These are phyloP conservation scores for Hemileia vastatrix DNA, from an alignment of 1,284 basidiomycete genomes.

Conservation along the genomic window DNA sequence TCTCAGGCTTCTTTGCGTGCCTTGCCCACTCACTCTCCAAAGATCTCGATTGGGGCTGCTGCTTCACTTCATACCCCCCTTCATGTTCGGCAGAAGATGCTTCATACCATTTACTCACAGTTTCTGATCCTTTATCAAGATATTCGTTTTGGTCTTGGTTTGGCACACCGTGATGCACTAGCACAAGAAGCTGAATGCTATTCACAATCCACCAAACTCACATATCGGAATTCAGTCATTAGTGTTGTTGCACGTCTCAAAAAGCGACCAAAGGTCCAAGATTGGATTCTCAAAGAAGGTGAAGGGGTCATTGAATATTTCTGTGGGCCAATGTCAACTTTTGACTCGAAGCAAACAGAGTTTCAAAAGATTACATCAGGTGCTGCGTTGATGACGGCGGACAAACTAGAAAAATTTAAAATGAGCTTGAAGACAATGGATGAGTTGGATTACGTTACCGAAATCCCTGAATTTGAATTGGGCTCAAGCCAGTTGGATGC, in stretches of 20 bases:
- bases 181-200: conserved; percentile 68
- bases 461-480: conserved; percentile 55
- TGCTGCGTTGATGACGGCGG: conserved; percentile 51
- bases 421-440: conserved; percentile 55
- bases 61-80: conserved; percentile 55
- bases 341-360: neutral
- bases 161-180: conserved; percentile 64
- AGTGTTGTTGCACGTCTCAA: conserved; percentile 62
- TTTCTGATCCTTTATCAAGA: conserved; percentile 57
- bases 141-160: conserved; percentile 50
- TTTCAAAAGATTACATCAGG: neutral
- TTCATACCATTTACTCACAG: conserved; percentile 55
- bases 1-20: neutral
- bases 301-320: neutral
- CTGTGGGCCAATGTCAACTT: neutral
- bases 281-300: neutral
- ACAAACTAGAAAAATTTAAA: conserved; percentile 53
- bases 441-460: conserved; percentile 61
- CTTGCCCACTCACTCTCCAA: conserved; percentile 52
- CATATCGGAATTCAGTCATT: conserved; percentile 70
- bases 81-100: conserved; percentile 54
- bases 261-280: conserved; percentile 55
- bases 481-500: conserved; percentile 58
- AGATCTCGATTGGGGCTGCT: conserved; percentile 57
- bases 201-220: conserved; percentile 58